Percentiles rank a stretch among this genome's conserved stretches.
Evolutionary conservation across 2,329 filamentous ascomycete genomes (phyloP).

Genomic region (Xylariaceae sp.): DNA sequence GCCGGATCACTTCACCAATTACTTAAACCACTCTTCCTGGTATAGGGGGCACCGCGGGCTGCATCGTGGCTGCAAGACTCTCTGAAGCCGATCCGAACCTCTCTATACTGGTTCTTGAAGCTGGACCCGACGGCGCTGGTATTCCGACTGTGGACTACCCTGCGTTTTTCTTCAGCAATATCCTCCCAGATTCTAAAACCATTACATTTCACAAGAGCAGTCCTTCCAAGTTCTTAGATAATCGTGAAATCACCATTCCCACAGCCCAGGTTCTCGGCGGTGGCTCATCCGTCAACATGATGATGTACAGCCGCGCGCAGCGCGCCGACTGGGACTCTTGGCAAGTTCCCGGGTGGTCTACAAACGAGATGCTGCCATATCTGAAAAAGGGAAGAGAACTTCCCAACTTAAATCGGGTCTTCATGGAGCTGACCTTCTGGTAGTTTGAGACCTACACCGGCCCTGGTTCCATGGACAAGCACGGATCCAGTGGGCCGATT

Average conservation of each 20-base stretch:
- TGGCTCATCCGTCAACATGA: slow-evolving; percentile 47
- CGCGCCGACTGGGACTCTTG: slow-evolving; percentile 29
- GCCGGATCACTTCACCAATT: not conserved
- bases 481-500: slow-evolving; percentile 54
- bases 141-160: slow-evolving; percentile 8
- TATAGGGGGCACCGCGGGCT: not conserved
- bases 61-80: not conserved
- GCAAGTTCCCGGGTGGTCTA: slow-evolving; percentile 26
- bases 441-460: slow-evolving; percentile 55
- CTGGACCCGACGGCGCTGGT: slow-evolving; percentile 12
- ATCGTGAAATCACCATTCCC: slow-evolving; percentile 11
- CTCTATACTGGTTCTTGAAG: slow-evolving; percentile 17
- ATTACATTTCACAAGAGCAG: slow-evolving; percentile 7
- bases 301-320: slow-evolving; percentile 36
- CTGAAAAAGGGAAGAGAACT: slow-evolving; percentile 35
- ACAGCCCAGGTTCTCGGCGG: slow-evolving; percentile 47
- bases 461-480: slow-evolving; percentile 38
- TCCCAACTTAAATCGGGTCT: not conserved
- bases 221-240: not conserved
- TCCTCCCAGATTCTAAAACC: slow-evolving; percentile 7
- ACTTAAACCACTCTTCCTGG: not conserved
- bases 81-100: slow-evolving; percentile 13
- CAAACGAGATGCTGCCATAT: slow-evolving; percentile 23
- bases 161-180: slow-evolving; percentile 6
- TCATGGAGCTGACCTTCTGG: not conserved